Conservation (phyloP, 2,329 filamentous ascomycete genomes). For the Calonectria hongkongensis region DNA sequence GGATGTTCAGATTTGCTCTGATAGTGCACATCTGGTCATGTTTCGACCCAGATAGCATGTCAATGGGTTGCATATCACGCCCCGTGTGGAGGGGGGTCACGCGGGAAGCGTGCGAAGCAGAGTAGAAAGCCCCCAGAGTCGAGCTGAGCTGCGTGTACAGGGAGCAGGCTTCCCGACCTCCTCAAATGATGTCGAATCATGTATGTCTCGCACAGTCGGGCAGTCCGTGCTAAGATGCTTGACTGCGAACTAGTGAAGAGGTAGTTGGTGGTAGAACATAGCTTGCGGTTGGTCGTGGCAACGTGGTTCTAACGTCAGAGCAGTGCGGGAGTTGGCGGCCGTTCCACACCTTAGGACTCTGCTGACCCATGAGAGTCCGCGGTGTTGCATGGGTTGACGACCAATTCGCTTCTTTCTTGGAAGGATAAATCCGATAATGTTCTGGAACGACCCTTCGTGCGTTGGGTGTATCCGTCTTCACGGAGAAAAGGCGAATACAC, state of each 20-base stretch:
- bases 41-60: constrained; percentile 8
- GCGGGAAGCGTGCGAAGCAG: not conserved
- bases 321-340: constrained; percentile 20
- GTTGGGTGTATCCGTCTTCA: not conserved
- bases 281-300: constrained; percentile 15
- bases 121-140: not conserved
- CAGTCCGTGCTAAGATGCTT: constrained; percentile 26
- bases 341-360: not conserved
- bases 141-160: not conserved
- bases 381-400: constrained; percentile 24
- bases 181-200: not conserved
- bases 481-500: not conserved
- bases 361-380: constrained; percentile 8
- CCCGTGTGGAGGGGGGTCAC: not conserved
- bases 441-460: constrained; percentile 17
- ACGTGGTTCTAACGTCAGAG: constrained; percentile 20
- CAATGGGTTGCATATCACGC: constrained; percentile 15
- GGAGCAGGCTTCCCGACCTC: not conserved
- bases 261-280: not conserved
- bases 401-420: constrained; percentile 14
- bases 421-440: constrained; percentile 5
- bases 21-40: constrained; percentile 12
- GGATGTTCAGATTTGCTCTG: not conserved
- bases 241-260: constrained; percentile 8
- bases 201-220: constrained; percentile 12